These are phyloP conservation scores for Dictyostelium firmibasis DNA, from an alignment of 78 protist species.

Conservation along the genomic window DNA sequence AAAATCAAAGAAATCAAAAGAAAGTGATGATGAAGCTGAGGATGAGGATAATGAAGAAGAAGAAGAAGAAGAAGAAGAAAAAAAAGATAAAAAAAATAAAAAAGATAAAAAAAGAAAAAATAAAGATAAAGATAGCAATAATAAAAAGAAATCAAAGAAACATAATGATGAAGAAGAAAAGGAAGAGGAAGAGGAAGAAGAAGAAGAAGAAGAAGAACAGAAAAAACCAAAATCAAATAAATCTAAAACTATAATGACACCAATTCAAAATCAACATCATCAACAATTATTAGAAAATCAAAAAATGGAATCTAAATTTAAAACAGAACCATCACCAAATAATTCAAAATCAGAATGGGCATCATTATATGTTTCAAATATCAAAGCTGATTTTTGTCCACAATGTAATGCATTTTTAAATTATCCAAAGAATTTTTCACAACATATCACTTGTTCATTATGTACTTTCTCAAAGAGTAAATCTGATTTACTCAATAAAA, in stretches of 20 bases:
- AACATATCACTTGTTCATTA: slow-evolving; percentile 10
- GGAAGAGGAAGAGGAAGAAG: background rate
- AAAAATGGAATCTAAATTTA: background rate
- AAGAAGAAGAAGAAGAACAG: background rate
- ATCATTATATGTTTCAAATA: slow-evolving; percentile 1
- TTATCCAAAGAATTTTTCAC: slow-evolving; percentile 9
- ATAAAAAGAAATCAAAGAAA: background rate
- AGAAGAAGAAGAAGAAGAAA: background rate
- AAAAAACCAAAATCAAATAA: background rate
- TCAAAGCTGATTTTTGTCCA: slow-evolving; percentile 79
- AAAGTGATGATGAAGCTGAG: background rate
- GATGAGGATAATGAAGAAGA: background rate
- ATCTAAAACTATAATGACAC: background rate
- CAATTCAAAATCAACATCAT: background rate
- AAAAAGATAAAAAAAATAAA: background rate
- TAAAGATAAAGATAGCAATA: background rate
- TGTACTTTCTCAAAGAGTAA: slow-evolving; percentile 19
- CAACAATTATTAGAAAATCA: background rate
- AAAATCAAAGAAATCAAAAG: background rate
- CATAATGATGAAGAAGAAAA: background rate
- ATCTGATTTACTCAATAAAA: background rate
- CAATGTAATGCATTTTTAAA: slow-evolving; percentile 53
- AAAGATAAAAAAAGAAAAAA: slow-evolving; percentile 18
- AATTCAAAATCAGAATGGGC: slow-evolving; percentile 2
- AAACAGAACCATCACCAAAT: slow-evolving; percentile 3